A percentile compares a stretch with the other conserved stretches of the same genome.
Evolutionary conservation across 306 rosid genomes (phyloP).

Genomic region (Potentilla sterilis): DNA sequence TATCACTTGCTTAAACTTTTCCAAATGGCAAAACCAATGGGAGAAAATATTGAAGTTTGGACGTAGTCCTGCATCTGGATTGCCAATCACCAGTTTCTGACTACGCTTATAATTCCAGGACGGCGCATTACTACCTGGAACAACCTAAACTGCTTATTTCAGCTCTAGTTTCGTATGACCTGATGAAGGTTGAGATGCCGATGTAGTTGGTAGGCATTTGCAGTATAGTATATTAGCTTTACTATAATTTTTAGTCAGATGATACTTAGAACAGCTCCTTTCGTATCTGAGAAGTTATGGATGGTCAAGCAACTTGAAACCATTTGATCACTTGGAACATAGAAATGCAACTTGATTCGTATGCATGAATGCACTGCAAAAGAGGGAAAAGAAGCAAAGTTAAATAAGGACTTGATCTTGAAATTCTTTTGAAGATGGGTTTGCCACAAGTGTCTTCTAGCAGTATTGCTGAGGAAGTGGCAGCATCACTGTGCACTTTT

Average conservation of each 20-base stretch:
- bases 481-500: conserved; percentile 49
- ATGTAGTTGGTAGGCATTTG: conserved; percentile 3
- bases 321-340: conserved; percentile 17
- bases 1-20: neutral
- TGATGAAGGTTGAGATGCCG: conserved; percentile 13
- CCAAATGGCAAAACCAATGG: neutral
- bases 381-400: conserved; percentile 14
- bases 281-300: conserved; percentile 2
- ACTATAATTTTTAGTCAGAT: conserved; percentile 9
- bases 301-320: conserved; percentile 21
- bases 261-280: conserved; percentile 18
- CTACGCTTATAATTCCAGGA: conserved; percentile 28
- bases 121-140: conserved; percentile 19
- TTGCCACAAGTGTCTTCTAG: conserved; percentile 60
- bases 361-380: conserved; percentile 12
- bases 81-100: conserved; percentile 23
- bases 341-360: conserved; percentile 22
- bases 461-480: conserved; percentile 57
- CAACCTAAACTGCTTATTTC: neutral
- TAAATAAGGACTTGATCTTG: conserved; percentile 15
- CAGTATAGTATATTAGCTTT: neutral
- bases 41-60: neutral
- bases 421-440: conserved; percentile 52
- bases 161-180: conserved; percentile 9
- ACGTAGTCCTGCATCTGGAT: neutral